Base-by-base conservation (phyloP, 1,284 basidiomycete genomes). In the Marasmius fiardii region DNA sequence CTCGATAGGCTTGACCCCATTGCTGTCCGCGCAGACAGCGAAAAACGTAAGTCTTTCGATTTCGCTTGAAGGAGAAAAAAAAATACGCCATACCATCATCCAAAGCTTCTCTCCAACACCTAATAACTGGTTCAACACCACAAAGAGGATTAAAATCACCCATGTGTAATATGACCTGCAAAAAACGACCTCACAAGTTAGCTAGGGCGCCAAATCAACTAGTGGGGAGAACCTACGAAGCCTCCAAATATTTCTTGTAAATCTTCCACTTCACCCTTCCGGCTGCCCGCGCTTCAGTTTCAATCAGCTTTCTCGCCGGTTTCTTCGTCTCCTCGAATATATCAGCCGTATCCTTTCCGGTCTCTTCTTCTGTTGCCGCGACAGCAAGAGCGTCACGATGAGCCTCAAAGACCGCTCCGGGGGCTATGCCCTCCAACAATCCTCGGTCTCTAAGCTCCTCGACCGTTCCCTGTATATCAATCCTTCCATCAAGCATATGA, bases 221-320 rank as follows among this genome's bases (percentile, higher is more conserved):
- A n/a, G n/a, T n/a, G 62, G 61, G 44, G 43, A 53, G 39, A 34
- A 67, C 67, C 43, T 48, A 85, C 82, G 85, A 86, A 41, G 85
- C 86, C 62, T 80, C 77, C 56, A 94, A 74, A 67, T 93, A 93
- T 12, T 82, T 86, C 60, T 86, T 84, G 67, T 94, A 94, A 44
- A 92, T 86, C 1, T 70, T 67, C 86, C 87, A 90, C 65, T 92
- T 90, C 34, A 94, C 91, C 51, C 82, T 80, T 2, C 91, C 91
- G 1, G 79, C 76, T 41, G 88, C 85, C 20, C 91, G 74, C 61
- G 86, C 84, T 65, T 90, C 88, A 52, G 86, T 86, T 57, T 85
- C 79, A 11, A 90, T 70, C 6, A 90, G 72, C 63, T 86, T 87
- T 55, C 83, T 72, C 0, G 86, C 79, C 62, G 83, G 82, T 69